A percentile compares a stretch with the other conserved stretches of the same genome.
These are phyloP conservation scores for Rhododendron henanense DNA, from an alignment of 148 eudicot genomes.

Conservation along the genomic window DNA sequence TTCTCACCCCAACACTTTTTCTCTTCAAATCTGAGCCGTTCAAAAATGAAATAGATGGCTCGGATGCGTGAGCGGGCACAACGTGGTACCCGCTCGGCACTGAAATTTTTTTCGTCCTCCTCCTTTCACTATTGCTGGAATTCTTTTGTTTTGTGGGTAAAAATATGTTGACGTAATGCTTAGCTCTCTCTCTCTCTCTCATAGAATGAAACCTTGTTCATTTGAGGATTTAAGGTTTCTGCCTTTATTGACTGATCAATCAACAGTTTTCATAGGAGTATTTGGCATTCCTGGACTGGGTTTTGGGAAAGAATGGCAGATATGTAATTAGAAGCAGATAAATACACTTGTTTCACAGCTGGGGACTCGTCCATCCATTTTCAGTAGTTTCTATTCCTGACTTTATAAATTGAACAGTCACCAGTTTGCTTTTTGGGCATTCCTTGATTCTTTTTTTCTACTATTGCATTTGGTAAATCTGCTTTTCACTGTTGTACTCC, in stretches of 20 bases:
- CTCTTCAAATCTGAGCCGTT: too few species aligned
- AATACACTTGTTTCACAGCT: not conserved
- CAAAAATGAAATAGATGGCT: too few species aligned
- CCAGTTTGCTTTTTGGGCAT: not conserved
- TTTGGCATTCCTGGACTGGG: not conserved
- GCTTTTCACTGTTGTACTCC: not conserved
- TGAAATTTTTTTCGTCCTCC: not conserved
- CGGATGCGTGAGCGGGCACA: accelerated
- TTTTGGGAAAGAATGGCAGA: not conserved
- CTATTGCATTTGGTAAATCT: not conserved
- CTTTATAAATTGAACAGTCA: not conserved
- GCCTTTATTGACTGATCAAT: too few species aligned
- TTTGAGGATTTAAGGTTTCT: not conserved
- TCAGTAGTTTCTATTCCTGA: not conserved
- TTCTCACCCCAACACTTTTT: too few species aligned
- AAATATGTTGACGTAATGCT: too few species aligned
- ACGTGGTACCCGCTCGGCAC: too few species aligned
- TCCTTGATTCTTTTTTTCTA: not conserved
- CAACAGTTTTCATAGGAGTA: not conserved
- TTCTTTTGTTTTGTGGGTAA: not conserved
- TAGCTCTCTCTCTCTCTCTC: not conserved
- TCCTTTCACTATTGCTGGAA: not conserved
- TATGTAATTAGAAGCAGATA: not conserved
- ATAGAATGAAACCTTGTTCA: not conserved
- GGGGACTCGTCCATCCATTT: not conserved